A percentile compares a stretch with the other conserved stretches of the same genome.
Conservation (phyloP, 805 yeast species). For the Starmerella apis region DNA sequence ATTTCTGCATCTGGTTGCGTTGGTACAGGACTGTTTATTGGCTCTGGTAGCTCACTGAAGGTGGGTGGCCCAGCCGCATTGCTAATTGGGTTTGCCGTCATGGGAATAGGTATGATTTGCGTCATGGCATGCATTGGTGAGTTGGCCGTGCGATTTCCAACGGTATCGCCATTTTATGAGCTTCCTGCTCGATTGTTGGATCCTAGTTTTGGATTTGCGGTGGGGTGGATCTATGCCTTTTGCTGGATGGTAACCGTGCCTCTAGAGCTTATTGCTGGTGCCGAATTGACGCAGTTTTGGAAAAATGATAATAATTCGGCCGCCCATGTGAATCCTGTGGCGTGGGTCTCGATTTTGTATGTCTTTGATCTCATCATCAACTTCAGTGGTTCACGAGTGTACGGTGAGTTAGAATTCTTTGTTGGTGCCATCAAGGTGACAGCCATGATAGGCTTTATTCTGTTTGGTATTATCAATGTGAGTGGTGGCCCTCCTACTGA, state of each 20-base stretch:
- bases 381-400: conserved; percentile 47
- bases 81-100: conserved; percentile 47
- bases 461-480: conserved; percentile 44
- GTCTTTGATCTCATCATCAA: conserved; percentile 42
- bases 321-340: conserved; percentile 41
- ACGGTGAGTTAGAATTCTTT: conserved; percentile 60
- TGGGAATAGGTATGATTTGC: conserved; percentile 52
- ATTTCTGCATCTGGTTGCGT: conserved; percentile 77
- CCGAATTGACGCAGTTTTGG: conserved; percentile 47
- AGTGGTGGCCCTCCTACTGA: conserved; percentile 54
- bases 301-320: conserved; percentile 32
- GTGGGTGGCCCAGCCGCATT: conserved; percentile 56
- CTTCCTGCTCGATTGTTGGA: conserved; percentile 49
- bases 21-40: conserved; percentile 64
- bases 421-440: conserved; percentile 48
- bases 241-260: conserved; percentile 54
- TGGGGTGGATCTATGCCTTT: conserved; percentile 54
- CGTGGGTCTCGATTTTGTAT: conserved; percentile 49
- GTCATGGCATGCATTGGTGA: conserved; percentile 58
- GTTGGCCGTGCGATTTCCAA: conserved; percentile 50
- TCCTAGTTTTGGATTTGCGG: conserved; percentile 55
- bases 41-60: conserved; percentile 47
- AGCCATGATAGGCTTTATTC: conserved; percentile 50
- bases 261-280: conserved; percentile 47
- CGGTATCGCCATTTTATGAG: conserved; percentile 45